These are phyloP conservation scores for Tetrahymena thermophila DNA, from an alignment of 73 alveolate genomes.

Conservation along the genomic window DNA sequence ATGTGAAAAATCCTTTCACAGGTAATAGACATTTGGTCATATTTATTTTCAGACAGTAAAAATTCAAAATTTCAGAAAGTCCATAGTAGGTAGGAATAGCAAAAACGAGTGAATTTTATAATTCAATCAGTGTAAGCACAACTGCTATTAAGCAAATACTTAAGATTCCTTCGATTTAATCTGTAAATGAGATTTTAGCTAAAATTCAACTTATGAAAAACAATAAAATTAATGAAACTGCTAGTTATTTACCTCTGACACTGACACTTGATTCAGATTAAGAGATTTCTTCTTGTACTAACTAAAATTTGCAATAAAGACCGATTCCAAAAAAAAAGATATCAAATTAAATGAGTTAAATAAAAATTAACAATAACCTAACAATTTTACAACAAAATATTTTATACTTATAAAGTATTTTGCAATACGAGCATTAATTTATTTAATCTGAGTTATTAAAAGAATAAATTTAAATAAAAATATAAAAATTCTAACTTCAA, in stretches of 20 bases:
- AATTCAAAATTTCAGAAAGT: not conserved
- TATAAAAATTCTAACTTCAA: not conserved
- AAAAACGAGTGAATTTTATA: not conserved
- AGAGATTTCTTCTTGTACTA: not conserved
- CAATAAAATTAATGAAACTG: not conserved
- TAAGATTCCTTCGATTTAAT: not conserved
- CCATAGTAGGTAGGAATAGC: not conserved
- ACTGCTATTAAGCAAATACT: too few relatives aligned
- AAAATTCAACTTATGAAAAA: not conserved
- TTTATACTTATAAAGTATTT: not conserved
- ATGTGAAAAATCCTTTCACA: not conserved
- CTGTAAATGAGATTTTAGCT: not conserved
- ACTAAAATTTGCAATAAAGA: not conserved
- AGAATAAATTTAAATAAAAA: not conserved
- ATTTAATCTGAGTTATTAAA: not conserved
- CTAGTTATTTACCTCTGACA: too few relatives aligned
- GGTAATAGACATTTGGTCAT: not conserved
- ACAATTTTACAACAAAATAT: not conserved
- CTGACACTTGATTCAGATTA: not conserved
- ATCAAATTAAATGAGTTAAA: not conserved
- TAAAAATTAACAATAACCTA: not conserved
- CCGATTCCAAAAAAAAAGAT: not conserved
- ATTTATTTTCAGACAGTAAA: not conserved
- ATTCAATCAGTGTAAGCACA: not conserved
- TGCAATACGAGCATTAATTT: not conserved